Evolutionary conservation across 208 protist genomes (phyloP), one percentile per base, ranked within the genome.

Genomic region (Crithidia brevicula): DNA sequence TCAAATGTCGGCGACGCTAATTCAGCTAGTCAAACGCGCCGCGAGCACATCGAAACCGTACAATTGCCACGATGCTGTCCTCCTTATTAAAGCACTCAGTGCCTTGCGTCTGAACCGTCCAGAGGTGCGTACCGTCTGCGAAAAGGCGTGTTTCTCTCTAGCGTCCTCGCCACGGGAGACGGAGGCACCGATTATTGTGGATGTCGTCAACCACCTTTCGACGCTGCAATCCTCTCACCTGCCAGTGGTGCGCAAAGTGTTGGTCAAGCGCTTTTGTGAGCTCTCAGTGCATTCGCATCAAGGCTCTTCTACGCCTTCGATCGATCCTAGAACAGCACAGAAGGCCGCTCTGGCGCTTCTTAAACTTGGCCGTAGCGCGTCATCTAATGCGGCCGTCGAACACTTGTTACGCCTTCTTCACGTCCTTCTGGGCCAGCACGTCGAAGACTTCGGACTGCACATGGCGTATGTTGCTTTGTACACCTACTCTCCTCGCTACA

Each of bases 81-180:
- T 92, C 3, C 58, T 90, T 3, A 53, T 94, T 10, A 79, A 73
- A 13, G 57, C 85, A 11, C 69, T 94, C 10, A 59, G 79, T 20
- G 8, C 28, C 3, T 50, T 94, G 10, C 89, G 84, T 0, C 47
- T 86, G 11, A 58, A 58, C 16, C 74, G 60, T 2, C 67, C 72
- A 38, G 63, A 78, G 18, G 79, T 94, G 31, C 62, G 64, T 7
- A 0, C 31, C 10, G 62, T 92, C 11, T 87, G 82, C 49, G 82
- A 88, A 50, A 92, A 84, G 61, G 81, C 82, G 28, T 76, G 78
- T 60, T 82, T 91, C 57, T 63, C 82, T 1, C 64, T 94, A 20
- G 79, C 81, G 6, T 82, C 86, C 5, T 74, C 72, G 13, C 62
- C 70, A 6, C 40, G 60, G 1, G 63, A 71, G 31, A 74, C 83